These are phyloP conservation scores for Nakaseomyces kungkrabaensis DNA, from an alignment of 1,139 yeast genomes.

Conservation along the genomic window DNA sequence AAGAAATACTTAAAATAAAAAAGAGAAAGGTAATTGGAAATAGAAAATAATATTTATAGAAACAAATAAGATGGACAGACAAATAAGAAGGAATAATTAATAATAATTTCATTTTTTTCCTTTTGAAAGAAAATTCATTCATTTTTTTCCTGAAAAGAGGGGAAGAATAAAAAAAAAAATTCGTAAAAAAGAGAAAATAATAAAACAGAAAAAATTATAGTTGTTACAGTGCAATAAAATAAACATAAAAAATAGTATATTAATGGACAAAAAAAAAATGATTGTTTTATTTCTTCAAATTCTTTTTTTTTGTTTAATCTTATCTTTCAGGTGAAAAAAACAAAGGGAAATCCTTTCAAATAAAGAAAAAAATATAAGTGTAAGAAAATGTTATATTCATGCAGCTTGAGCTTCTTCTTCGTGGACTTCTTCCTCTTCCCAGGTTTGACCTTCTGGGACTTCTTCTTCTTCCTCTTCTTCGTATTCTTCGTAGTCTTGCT, in stretches of 20 bases:
- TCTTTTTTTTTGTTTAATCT: background rate
- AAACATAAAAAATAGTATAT: background rate
- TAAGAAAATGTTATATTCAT: background rate
- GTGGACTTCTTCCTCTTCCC: constrained; percentile 20
- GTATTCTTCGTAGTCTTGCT: constrained; percentile 55
- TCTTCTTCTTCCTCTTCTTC: constrained; percentile 49
- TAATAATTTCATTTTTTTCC: too few species aligned
- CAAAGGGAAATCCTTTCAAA: background rate
- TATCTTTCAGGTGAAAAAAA: too few species aligned
- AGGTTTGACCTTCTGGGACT: constrained; percentile 44
- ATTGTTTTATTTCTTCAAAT: background rate
- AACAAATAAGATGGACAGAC: background rate
- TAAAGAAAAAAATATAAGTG: too few species aligned
- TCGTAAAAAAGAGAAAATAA: background rate
- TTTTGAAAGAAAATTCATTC: too few species aligned
- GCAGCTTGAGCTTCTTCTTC: constrained; percentile 9
- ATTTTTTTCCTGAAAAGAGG: background rate
- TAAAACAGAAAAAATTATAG: background rate
- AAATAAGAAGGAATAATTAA: background rate
- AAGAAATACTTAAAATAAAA: background rate
- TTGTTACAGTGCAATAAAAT: constrained; percentile 1
- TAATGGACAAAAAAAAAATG: background rate
- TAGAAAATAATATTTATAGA: background rate
- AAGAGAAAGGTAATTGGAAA: background rate
- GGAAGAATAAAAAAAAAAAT: background rate